Base-by-base conservation (phyloP, 768 basidiomycete species). In the Cystofilobasidium ferigula region DNA sequence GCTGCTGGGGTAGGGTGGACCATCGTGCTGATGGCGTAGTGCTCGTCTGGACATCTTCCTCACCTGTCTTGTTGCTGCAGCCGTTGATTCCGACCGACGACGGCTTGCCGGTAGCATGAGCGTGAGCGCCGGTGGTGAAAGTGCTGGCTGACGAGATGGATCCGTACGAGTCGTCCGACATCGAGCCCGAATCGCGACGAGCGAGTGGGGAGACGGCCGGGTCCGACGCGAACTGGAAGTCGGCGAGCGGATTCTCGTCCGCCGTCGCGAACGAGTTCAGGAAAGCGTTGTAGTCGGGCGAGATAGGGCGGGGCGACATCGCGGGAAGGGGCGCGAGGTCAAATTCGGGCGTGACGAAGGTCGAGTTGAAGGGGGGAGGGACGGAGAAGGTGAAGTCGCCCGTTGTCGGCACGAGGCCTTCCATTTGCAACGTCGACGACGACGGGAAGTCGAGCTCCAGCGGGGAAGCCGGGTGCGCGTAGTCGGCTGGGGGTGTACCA, bases 11-110 rank as follows among this genome's bases (percentile, higher is more conserved):
- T 34, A 57, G 63, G 45, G 45, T 12, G 43, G 18, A 47, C 63
- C 63, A 64, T 58, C 63, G 63, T 64, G 63, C 63, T 64, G 63
- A 64, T 64, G 63, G 63, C 63, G 63, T 34, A 58, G 32, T n/a
- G 24, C 34, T 34, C 57, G 35, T 58, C 32, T 40, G 32, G 9
- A 36, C 34, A 3, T 3, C 57, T 38, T 16, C 12, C 8, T 20
- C 12, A 28, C 13, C 40, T 22, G 6, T 20, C 45, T 48, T 32
- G 63, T 24, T n/a, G 42, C 35, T n/a, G 56, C 12, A 32, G 62
- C 51, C 36, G 62, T 38, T 56, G 53, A 20, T 30, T 36, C 54
- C 32, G 57, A 22, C 26, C 32, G 57, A 26, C 34, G 57, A 38
- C n/a, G n/a, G n/a, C n/a, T n/a, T n/a, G n/a, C n/a, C n/a, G n/a